Base-by-base conservation (phyloP, 2,329 filamentous ascomycete species). In the Alternaria ethzedia region DNA sequence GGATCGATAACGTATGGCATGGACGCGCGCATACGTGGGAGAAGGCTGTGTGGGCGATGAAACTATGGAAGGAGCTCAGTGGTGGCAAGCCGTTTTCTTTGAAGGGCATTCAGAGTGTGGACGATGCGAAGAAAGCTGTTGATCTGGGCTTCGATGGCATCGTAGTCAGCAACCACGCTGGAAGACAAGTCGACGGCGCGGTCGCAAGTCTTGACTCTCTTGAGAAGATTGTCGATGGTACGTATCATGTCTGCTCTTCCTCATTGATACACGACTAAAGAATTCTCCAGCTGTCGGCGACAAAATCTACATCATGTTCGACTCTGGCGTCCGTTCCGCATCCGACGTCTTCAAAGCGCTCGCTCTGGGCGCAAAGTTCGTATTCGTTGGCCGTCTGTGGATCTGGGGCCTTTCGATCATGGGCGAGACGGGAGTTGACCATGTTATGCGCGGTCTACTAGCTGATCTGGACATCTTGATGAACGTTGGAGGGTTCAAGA, bases 161-260 rank as follows among this genome's bases (percentile, higher is more conserved):
- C 51, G 84, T 93, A 2, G 82, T 93, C 2, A 87, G 85, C 13
- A 93, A 93, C 69, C 91, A 93, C 74, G 91, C 90, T 2, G 90
- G 90, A 0, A 78, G 90, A 20, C 87, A 90, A 75, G 86, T 89
- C 3, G 88, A 89, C 68, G 87, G 87, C 0, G 87, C 87, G 3
- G 81, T 87, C 59, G 87, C 84, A 12, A 87, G 84, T 70, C 75
- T 90, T 54, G 88, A 90, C 73, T 86, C 86, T 2, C 70, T 89
- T 66, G 86, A 89, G 78, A 85, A 84, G 61, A 89, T 90, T 60
- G 84, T 83, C 2, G 79, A 83, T 66, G 83, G 82, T 82, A 69
- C 69, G 79, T 70, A 28, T n/a, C 26, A 6, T 26, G 20, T 25
- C 21, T 13, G 5, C 12, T 26, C 25, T 36, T 20, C 6, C 5